Percentiles rank a stretch among this genome's conserved stretches.
These are phyloP conservation scores for Candida schatavii DNA, from an alignment of 805 yeast genomes.

Conservation along the genomic window DNA sequence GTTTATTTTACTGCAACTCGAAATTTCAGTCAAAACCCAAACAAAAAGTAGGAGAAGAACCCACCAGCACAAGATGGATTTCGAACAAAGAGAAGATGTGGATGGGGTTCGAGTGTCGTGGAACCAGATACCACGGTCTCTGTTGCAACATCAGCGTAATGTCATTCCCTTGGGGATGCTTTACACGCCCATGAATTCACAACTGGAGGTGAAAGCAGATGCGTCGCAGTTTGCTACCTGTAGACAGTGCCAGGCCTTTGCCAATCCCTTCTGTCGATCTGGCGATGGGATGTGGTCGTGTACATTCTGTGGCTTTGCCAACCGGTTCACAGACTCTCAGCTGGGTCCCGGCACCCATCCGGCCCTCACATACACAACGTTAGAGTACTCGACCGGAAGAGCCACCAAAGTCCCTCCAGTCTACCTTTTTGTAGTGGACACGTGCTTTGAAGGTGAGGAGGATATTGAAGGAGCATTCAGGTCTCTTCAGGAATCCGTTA, in stretches of 20 bases:
- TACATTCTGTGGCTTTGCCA: constrained; percentile 51
- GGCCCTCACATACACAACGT: constrained; percentile 36
- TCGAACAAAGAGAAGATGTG: constrained; percentile 60
- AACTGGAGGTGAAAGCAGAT: constrained; percentile 33
- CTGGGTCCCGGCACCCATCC: constrained; percentile 19
- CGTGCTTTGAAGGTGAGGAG: constrained; percentile 48
- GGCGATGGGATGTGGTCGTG: constrained; percentile 50
- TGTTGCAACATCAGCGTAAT: constrained; percentile 49
- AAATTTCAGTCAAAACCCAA: too few species aligned
- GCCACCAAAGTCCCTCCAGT: constrained; percentile 43
- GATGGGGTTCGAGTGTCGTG: constrained; percentile 77
- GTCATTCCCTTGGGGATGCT: constrained; percentile 56
- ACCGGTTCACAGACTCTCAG: constrained; percentile 31
- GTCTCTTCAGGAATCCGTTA: constrained; percentile 50
- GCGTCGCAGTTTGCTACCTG: constrained; percentile 45
- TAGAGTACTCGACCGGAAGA: constrained; percentile 48
- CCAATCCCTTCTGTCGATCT: constrained; percentile 48
- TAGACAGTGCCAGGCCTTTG: constrained; percentile 51
- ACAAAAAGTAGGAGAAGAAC: too few species aligned
- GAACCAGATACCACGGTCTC: constrained; percentile 60
- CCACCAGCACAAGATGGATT: constrained; percentile 42
- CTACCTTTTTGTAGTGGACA: constrained; percentile 56
- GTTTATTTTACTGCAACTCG: too few species aligned
- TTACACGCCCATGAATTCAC: constrained; percentile 57
- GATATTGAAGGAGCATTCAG: constrained; percentile 40